Conservation (phyloP, 169 alveolate genomes). For the Cryptosporidium bovis region DNA sequence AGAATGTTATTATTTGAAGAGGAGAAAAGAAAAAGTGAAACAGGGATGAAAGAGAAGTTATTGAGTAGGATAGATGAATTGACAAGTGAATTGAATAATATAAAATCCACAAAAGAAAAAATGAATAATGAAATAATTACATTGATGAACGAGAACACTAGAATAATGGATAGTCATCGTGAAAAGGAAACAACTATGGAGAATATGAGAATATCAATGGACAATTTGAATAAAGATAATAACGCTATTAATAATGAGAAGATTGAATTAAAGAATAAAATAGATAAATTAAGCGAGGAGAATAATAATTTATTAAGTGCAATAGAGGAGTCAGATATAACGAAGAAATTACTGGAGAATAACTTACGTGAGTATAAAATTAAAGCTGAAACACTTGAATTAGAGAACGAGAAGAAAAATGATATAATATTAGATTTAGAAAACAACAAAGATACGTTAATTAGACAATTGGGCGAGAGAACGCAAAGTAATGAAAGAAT, state of each 20-base stretch:
- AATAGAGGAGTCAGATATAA: conserved; percentile 5
- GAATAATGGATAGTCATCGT: neutral
- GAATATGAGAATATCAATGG: neutral
- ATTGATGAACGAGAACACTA: neutral
- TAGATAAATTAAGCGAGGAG: conserved; percentile 6
- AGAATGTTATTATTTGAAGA: neutral
- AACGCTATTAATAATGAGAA: neutral
- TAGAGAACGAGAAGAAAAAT: neutral
- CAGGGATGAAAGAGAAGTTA: conserved; percentile 11
- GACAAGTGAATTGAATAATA: conserved; percentile 15
- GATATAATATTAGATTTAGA: neutral
- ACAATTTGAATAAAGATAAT: conserved; percentile 1
- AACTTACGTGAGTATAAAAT: neutral
- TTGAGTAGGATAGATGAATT: conserved; percentile 19
- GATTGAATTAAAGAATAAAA: neutral
- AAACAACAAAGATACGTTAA: neutral
- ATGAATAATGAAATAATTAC: neutral
- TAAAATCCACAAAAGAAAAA: conserved; percentile 1
- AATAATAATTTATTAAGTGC: neutral
- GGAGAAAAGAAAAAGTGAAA: neutral
- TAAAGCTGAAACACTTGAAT: conserved; percentile 17
- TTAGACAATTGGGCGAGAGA: conserved; percentile 39
- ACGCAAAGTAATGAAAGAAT: conserved; percentile 10
- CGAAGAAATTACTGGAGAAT: conserved; percentile 4
- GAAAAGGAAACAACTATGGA: neutral